phyloP scores from a whole-genome alignment of 306 rosid genomes.

The Citrullus colocynthis region DNA sequence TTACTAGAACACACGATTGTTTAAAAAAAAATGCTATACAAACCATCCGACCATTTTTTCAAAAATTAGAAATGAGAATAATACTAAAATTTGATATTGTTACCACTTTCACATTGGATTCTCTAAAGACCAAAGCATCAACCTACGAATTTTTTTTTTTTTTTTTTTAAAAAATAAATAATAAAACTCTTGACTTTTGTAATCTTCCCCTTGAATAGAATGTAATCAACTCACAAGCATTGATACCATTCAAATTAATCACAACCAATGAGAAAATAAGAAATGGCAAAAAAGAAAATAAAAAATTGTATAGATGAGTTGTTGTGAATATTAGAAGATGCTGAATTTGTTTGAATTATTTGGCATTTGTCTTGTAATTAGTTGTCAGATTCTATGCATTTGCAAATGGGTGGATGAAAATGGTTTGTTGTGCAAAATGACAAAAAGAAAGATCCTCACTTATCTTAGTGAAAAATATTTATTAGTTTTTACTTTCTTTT shows the following conservation, averaged over 20 bases:
- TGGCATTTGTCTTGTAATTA: conserved; percentile 7
- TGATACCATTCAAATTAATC: neutral
- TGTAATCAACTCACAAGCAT: neutral
- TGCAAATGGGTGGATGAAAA: neutral
- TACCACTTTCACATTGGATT: neutral
- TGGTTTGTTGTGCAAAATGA: conserved; percentile 18
- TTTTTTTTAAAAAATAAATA: neutral
- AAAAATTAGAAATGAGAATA: neutral
- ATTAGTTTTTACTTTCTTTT: neutral
- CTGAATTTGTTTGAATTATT: conserved; percentile 4
- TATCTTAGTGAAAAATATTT: conserved; percentile 15
- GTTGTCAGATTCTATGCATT: conserved; percentile 14
- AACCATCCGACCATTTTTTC: neutral
- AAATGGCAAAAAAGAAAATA: neutral
- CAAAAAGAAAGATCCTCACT: conserved; percentile 20
- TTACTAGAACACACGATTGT: neutral
- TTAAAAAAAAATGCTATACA: no score
- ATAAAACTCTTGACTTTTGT: neutral
- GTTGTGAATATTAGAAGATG: conserved; percentile 1
- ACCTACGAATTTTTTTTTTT: neutral
- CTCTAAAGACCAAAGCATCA: neutral
- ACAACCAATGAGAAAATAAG: neutral
- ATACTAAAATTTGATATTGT: neutral
- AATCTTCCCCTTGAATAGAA: neutral
- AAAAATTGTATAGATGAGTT: neutral